Evolutionary conservation across 177 flowering plant species (phyloP).

Genomic region (Vitis hybrid): DNA sequence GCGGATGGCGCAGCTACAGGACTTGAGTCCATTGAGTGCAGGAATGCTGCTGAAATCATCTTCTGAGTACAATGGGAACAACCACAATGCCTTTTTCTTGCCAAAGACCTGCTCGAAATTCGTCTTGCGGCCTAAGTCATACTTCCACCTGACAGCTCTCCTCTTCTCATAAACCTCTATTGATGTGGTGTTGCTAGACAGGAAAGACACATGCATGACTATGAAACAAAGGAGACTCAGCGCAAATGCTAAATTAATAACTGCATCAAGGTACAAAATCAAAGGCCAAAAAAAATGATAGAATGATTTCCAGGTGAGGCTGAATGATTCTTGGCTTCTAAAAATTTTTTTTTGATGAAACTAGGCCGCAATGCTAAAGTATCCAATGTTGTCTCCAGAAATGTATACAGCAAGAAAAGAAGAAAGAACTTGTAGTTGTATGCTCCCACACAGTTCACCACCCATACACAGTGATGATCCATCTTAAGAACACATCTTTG

Average conservation of each 20-base stretch:
- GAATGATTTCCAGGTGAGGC: conserved; percentile 65
- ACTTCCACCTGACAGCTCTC: conserved; percentile 67
- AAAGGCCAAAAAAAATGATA: conserved; percentile 59
- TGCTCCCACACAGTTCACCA: conserved; percentile 96
- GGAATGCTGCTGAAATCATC: conserved; percentile 68
- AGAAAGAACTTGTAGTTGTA: conserved; percentile 91
- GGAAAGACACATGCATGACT: conserved; percentile 78
- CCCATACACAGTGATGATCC: conserved; percentile 99
- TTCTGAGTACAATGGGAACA: conserved; percentile 68
- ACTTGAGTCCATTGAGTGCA: conserved; percentile 36
- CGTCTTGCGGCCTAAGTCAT: conserved; percentile 76
- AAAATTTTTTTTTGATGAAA: conserved; percentile 41
- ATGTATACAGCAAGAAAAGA: conserved; percentile 84
- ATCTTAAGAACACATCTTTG: conserved; percentile 96
- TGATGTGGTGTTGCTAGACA: conserved; percentile 85
- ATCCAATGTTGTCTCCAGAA: conserved; percentile 84
- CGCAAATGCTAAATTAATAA: conserved; percentile 83
- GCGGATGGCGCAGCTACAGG: no score
- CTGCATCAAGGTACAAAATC: conserved; percentile 64
- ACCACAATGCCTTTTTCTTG: conserved; percentile 64
- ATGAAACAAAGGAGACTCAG: conserved; percentile 89
- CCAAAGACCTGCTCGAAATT: conserved; percentile 98
- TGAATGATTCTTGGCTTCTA: conserved; percentile 54
- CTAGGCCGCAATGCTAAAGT: conserved; percentile 68
- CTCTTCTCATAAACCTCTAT: conserved; percentile 94